Evolutionary conservation across 1,139 yeast genomes (phyloP), one percentile per base, ranked within the genome.

Genomic region (Protomyces gravidus): DNA sequence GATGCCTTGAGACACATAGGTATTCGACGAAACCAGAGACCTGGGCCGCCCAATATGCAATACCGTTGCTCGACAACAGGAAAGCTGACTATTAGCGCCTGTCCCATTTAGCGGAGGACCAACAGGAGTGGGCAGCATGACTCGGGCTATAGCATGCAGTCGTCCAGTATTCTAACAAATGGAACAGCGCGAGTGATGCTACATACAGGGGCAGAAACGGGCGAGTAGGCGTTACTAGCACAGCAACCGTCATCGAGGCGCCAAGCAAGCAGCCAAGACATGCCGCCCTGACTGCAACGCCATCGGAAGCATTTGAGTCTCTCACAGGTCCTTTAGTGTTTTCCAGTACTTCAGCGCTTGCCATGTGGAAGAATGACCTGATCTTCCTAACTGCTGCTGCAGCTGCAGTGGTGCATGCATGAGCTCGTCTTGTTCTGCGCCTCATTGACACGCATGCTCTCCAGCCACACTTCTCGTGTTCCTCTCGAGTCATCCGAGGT

Each of bases 131-230:
- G 50, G 83, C 83, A 4, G 84, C 85, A 67, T 84, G 82, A 2
- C 76, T 70, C 15, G 83, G 78, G 68, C 90, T 90, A 73, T 77
- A 89, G 50, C 76, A 71, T 0, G 95, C 89, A 0, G 98, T 92
- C 55, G 82, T 79, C 67, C 80, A 79, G 70, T 85, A 92, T 72
- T 92, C 98, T 32, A 89, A 70, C 67, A 86, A 79, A 70, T 92
- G 97, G 73, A 92, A 92, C 0, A 78, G 25, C 1, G 84, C 72
- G 21, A 87, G 71, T 3, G 79, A 72, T 21, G 78, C 69, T 21
- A 85, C 65, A 69, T 85, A 89, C 1, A 80, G 27, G 5, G 80
- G 74, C 62, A 79, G 72, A 5, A 15, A 39, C 4, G 59, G 52
- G 5, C 9, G 42, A 17, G 33, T 5, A 3, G 52, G 45, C 2